Base-by-base conservation (phyloP, 73 alveolate genomes). In the Symbiodinium pilosum region DNA sequence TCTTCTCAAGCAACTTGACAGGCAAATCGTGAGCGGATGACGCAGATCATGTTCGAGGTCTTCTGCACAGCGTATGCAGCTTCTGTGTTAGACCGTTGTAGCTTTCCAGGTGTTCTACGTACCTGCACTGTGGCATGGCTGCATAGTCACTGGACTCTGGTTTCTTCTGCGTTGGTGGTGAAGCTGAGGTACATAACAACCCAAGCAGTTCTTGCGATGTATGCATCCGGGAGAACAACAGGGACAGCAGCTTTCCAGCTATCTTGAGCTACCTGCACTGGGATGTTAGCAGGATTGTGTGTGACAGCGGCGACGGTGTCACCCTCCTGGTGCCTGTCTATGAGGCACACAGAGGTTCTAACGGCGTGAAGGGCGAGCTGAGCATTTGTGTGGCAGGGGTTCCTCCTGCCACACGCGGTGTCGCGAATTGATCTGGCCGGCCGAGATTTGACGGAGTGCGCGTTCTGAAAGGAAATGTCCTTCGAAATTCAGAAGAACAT, bases 241-340 rank as follows among this genome's bases (percentile, higher is more conserved):
- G 98, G 98, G 86, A 87, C 94, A 64, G 24, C 38, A 41, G 43
- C 18, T 21, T 20, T 77, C 43, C 51, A 34, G 59, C 59, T 47
- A 9, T 47, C 59, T 14, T 47, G 6, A n/a, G n/a, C 14, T 47
- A 14, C 59, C 59, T 47, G 6, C 21, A 47, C 59, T 47, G 59
- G 59, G 59, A 9, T 47, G 59, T 36, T 36, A 34, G 88, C 64
- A 87, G 94, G 89, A 95, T 99, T 47, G 99, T 99, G 43, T 94
- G 99, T 24, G 99, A 99, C 73, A 99, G 99, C 34, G 99, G 99
- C 30, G 99, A 99, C 68, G 99, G 99, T 12, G 99, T 99, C 42
- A 99, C 99, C 32, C 99, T 99, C 93, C 98, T 99, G 52, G 99
- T 99, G 86, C 99, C 99, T 26, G 99, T 99, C 42, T 99, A 93